Evolutionary conservation across 441 rosid species (phyloP).

Genomic region (Macaranga tanarius): DNA sequence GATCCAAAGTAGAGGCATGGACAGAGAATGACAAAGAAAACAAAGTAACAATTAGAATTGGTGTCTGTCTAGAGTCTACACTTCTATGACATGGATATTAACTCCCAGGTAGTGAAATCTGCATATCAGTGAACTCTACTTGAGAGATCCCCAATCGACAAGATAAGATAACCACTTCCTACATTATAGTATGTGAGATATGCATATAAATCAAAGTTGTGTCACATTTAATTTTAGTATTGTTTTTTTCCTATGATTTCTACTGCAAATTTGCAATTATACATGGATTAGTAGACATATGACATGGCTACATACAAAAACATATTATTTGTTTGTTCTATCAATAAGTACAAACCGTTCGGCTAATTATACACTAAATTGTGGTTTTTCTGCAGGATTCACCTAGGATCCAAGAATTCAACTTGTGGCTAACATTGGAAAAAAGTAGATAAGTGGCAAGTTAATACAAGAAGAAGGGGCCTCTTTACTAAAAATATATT

Average conservation of each 20-base stretch:
- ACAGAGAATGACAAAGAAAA: too few relatives aligned
- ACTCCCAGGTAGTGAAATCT: background rate
- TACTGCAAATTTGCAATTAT: background rate
- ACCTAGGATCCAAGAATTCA: background rate
- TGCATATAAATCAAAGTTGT: background rate
- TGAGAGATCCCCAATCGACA: background rate
- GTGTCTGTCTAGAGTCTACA: background rate
- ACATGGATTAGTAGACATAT: background rate
- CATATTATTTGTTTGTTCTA: background rate
- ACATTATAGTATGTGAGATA: background rate
- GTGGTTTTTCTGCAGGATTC: background rate
- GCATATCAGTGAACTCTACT: constrained; percentile 1
- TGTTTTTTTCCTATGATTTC: background rate
- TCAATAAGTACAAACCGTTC: constrained; percentile 1
- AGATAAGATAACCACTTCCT: background rate
- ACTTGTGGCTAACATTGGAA: background rate
- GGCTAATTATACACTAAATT: background rate
- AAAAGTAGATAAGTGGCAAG: background rate
- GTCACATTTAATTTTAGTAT: background rate
- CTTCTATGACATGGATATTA: too few relatives aligned
- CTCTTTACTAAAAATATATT: background rate
- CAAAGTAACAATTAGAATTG: background rate
- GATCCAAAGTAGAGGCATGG: background rate
- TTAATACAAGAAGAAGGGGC: background rate
- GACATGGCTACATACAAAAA: background rate